A percentile compares a stretch with the other conserved stretches of the same genome.
phyloP scores from a whole-genome alignment of 1,284 basidiomycete species.

The Sanghuangporus weigelae region DNA sequence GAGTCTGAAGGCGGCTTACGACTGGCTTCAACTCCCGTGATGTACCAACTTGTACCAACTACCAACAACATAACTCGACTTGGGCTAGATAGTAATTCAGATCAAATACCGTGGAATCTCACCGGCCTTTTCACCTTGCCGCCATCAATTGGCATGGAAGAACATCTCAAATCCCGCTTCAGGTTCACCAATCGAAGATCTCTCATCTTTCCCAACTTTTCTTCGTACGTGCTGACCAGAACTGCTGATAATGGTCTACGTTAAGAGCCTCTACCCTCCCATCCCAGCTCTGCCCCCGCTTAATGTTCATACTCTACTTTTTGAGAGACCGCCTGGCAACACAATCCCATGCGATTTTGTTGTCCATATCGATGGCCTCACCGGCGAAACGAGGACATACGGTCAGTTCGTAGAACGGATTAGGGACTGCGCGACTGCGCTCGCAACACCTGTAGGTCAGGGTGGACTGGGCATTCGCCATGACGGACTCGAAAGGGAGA shows the following conservation, averaged over 20 bases:
- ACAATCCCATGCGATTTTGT: constrained; percentile 48
- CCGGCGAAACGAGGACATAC: constrained; percentile 41
- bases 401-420: constrained; percentile 47
- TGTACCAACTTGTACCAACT: not conserved
- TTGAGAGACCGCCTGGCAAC: constrained; percentile 46
- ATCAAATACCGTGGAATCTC: not conserved
- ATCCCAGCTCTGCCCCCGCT: constrained; percentile 35
- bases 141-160: not conserved
- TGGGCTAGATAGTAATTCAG: not conserved
- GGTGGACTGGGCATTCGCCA: constrained; percentile 53
- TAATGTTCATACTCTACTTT: constrained; percentile 55
- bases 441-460: constrained; percentile 37
- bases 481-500: constrained; percentile 37
- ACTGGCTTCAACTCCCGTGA: not conserved
- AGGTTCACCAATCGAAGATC: not conserved
- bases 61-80: not conserved
- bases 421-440: constrained; percentile 50
- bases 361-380: constrained; percentile 50
- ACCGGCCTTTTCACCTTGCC: not conserved
- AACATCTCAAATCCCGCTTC: not conserved
- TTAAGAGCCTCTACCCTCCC: constrained; percentile 36
- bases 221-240: not conserved
- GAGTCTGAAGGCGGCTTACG: no score
- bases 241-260: constrained; percentile 1
- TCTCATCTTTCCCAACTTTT: not conserved